phyloP scores from a whole-genome alignment of 2,329 filamentous ascomycete genomes.

The Scleromitrula shiraiana region DNA sequence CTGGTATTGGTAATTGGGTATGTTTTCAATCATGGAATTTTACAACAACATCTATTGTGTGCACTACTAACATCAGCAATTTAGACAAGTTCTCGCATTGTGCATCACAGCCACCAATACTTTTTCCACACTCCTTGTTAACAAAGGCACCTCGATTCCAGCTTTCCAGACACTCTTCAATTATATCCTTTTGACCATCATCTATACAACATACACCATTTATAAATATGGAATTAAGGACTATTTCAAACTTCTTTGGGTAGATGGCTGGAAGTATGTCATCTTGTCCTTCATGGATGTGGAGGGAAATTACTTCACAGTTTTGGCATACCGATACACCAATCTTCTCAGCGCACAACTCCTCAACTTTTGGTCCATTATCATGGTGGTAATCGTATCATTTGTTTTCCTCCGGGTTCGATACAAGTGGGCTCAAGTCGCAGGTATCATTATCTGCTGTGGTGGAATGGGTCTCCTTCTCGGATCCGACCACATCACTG shows the following conservation, averaged over 20 bases:
- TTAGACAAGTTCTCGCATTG: slow-evolving; percentile 70
- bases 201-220: slow-evolving; percentile 76
- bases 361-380: slow-evolving; percentile 98
- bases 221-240: slow-evolving; percentile 69
- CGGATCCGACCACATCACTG: slow-evolving; percentile 77
- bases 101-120: slow-evolving; percentile 93
- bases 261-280: slow-evolving; percentile 87
- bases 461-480: slow-evolving; percentile 84
- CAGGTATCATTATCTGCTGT: slow-evolving; percentile 83
- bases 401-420: slow-evolving; percentile 78
- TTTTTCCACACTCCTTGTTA: slow-evolving; percentile 67
- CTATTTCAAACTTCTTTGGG: slow-evolving; percentile 54
- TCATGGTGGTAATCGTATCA: slow-evolving; percentile 79
- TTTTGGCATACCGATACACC: slow-evolving; percentile 75
- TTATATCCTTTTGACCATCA: slow-evolving; percentile 72
- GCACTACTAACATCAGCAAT: background rate
- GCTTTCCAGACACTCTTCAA: slow-evolving; percentile 96
- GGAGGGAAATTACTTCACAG: slow-evolving; percentile 95
- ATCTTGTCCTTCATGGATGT: slow-evolving; percentile 91
- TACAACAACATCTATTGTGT: too few relatives aligned
- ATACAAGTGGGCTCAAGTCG: slow-evolving; percentile 79
- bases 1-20: slow-evolving; percentile 68
- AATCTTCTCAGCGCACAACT: slow-evolving; percentile 89
- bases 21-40: slow-evolving; percentile 28
- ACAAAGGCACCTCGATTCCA: slow-evolving; percentile 68